Evolutionary conservation across 208 protist species (phyloP).

Genomic region (Polymyxa betae): DNA sequence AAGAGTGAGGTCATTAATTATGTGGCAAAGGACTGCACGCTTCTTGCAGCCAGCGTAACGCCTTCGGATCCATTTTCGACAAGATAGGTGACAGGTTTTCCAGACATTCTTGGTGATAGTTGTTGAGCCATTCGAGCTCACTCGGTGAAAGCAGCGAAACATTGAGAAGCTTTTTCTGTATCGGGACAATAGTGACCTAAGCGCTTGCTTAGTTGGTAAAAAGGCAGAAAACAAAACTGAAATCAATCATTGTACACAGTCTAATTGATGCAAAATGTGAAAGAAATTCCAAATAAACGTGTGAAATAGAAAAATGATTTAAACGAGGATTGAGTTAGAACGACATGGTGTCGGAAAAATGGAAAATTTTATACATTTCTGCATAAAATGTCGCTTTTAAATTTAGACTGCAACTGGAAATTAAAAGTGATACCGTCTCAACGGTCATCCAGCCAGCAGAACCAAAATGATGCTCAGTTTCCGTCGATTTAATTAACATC

Average conservation of each 20-base stretch:
- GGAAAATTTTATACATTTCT: no score
- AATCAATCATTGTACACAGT: no score
- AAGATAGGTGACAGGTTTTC: constrained; percentile 26
- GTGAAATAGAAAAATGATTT: no score
- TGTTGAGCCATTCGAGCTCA: constrained; percentile 74
- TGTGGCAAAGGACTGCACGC: constrained; percentile 31
- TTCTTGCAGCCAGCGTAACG: constrained; percentile 5
- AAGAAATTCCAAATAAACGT: no score
- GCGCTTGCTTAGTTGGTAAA: no score
- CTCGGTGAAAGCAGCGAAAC: constrained; percentile 73
- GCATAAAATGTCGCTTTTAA: no score
- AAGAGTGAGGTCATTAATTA: no score
- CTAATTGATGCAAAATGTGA: no score
- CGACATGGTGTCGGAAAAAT: no score
- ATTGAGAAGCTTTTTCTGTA: constrained; percentile 86
- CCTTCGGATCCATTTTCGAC: not conserved
- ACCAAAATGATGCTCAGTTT: constrained; percentile 70
- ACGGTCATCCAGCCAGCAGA: not conserved
- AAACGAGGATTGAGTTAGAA: no score
- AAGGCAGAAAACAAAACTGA: no score
- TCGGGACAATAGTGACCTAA: constrained; percentile 71
- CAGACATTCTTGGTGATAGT: constrained; percentile 65
- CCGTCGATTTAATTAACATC: constrained; percentile 69
- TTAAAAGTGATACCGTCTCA: not conserved
- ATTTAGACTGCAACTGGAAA: not conserved